Base-by-base conservation (phyloP, 116 monocot species). In the Iris pallida region DNA sequence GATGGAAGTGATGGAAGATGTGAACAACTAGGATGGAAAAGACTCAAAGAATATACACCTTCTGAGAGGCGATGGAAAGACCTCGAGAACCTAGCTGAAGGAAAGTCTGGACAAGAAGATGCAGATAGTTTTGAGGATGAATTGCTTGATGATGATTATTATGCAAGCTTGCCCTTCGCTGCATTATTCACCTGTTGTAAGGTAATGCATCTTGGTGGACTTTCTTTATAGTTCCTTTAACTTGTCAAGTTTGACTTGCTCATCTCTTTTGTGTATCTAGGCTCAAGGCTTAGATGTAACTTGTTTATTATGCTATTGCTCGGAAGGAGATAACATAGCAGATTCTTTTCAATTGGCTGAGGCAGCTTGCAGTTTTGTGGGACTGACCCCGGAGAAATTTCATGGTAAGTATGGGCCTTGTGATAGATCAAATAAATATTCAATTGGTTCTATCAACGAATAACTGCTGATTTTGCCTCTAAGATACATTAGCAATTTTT, bases 271-370 rank as follows among this genome's bases (percentile, higher is more conserved):
- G 8, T 30, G 30, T 30, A 30, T 30, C 30, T 46, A 97, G 96
- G 96, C 81, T 17, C 81, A 87, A 68, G 89, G 87, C 15, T 55
- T 97, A 58, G 89, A 83, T 70, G 92, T 89, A 53, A 92, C 96
- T 70, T 97, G 96, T 68, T 75, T 92, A 72, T 61, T 97, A 57
- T 86, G 79, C 72, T 92, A 89, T 63, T 97, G 96, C 66, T 86
- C 96, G 9, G 96, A 97, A 81, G 96, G 96, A 59, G 96, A 97
- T 57, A 97, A 97, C 66, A 85, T 83, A n/a, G 65, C 83, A 57
- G 96, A 97, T 57, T 89, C 96, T 30, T 83, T 92, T 61, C 80
- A 83, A 61, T 73, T 97, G 61, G 92, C 92, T 74, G 83, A 77
- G 8, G 89, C 92, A 46, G 81, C 89, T 49, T 83, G 89, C 85